Conservation (phyloP, 2,329 filamentous ascomycete genomes). For the Gnomoniopsis smithogilvyi region DNA sequence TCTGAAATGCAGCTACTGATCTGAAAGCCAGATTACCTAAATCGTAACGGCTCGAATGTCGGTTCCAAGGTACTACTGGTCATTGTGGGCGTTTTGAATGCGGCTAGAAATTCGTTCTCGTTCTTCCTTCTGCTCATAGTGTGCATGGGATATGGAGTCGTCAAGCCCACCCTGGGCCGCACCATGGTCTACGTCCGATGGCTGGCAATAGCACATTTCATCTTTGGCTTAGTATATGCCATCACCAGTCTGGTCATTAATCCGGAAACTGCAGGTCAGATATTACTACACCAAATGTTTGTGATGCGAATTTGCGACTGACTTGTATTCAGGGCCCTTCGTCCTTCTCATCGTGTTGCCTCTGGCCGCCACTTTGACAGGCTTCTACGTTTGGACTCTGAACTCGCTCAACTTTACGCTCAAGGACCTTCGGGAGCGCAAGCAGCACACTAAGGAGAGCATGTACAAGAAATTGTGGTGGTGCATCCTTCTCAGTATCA, state of each 20-base stretch:
- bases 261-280: constrained; percentile 73
- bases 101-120: constrained; percentile 92
- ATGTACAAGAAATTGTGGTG: constrained; percentile 99
- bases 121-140: constrained; percentile 98
- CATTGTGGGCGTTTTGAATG: constrained; percentile 88
- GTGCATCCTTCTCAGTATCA: constrained; percentile 87
- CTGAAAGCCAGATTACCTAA: constrained; percentile 70
- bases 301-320: background rate
- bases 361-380: constrained; percentile 85
- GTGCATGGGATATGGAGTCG: constrained; percentile 98
- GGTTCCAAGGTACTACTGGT: constrained; percentile 85
- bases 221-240: constrained; percentile 92
- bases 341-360: constrained; percentile 92
- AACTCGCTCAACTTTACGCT: constrained; percentile 93
- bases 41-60: constrained; percentile 79
- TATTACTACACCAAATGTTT: background rate
- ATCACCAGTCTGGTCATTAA: constrained; percentile 85
- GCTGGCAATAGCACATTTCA: constrained; percentile 87
- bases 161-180: constrained; percentile 86
- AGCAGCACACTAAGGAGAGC: constrained; percentile 85
- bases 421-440: constrained; percentile 91
- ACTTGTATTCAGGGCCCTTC: constrained; percentile 60
- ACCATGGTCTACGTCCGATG: constrained; percentile 93
- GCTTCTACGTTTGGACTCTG: constrained; percentile 98
- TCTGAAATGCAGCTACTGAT: background rate